Base-by-base conservation (phyloP, 257 asterid genomes). In the Henckelia pumila region DNA sequence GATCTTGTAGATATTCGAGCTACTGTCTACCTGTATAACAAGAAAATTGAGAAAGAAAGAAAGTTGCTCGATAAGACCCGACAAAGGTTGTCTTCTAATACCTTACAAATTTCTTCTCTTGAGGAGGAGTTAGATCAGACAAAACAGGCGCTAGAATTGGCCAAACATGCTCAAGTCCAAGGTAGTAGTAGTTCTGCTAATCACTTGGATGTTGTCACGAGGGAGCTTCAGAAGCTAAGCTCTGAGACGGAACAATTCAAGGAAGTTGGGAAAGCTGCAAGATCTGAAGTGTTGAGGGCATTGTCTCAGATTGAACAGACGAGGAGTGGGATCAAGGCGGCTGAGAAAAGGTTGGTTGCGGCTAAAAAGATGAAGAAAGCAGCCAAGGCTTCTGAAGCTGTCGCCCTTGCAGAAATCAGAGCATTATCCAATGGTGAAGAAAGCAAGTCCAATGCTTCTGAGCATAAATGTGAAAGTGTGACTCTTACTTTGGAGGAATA, bases 301-400 rank as follows among this genome's bases (percentile, higher is more conserved):
- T 76, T 82, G 73, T 77, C 91, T 3, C 95, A 90, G 82, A 85
- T 90, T 24, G 88, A 87, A 64, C 89, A 81, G 57, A 83, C 94
- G 1, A 89, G 71, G 85, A 53, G 76, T 29, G 75, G 78, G 78
- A 84, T 89, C 25, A 85, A 78, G 79, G 85, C 91, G 6, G 89
- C 95, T 0, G 95, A 86, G 81, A 84, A 79, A 57, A 77, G 89
- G 77, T 70, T 93, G 75, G 70, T 84, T 24, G 97, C 95, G 1
- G 97, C 99, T 24, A 90, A 72, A 75, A 93, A 79, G 75, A 90
- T 90, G 95, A 88, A 93, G 80, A 88, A 79, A 69, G 99, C 99
- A 0, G 96, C 99, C 6, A 80, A 78, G 66, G 96, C 95, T 40
- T 75, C 95, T 7, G 97, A 93, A 80, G 95, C 95, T n/a, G 83